Percentiles rank a stretch among this genome's conserved stretches.
Conservation (phyloP, 2,329 filamentous ascomycete genomes). For the Hypoxylon sp. region DNA sequence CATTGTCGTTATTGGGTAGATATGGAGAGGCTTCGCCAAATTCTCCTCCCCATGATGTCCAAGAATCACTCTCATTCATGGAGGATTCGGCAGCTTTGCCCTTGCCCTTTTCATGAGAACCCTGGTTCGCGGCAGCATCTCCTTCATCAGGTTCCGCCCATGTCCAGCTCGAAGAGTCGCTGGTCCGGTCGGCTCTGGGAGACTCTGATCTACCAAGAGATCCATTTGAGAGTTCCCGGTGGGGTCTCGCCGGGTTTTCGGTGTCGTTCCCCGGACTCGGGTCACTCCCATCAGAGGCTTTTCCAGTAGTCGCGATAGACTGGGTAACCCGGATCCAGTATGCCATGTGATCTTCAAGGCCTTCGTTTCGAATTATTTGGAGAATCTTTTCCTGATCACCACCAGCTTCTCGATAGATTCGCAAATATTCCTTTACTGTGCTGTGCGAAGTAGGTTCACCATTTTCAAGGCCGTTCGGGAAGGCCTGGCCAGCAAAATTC, state of each 20-base stretch:
- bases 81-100: constrained; percentile 28
- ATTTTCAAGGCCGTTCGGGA: constrained; percentile 14
- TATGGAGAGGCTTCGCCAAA: constrained; percentile 32
- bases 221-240: constrained; percentile 15
- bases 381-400: constrained; percentile 73
- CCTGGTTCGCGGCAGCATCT: constrained; percentile 30
- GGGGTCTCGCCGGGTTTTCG: not conserved
- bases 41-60: constrained; percentile 37
- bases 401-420: constrained; percentile 71
- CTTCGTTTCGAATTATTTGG: constrained; percentile 73
- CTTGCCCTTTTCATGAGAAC: constrained; percentile 46
- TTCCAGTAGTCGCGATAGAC: constrained; percentile 47
- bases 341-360: constrained; percentile 69
- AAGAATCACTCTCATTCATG: constrained; percentile 19
- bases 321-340: constrained; percentile 72
- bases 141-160: constrained; percentile 50
- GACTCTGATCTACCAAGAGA: constrained; percentile 41
- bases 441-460: constrained; percentile 33
- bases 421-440: constrained; percentile 63
- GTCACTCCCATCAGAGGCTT: constrained; percentile 8
- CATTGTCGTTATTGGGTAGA: constrained; percentile 3
- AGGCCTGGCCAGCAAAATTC: constrained; percentile 1
- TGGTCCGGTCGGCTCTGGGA: constrained; percentile 42
- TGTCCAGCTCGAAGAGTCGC: constrained; percentile 52
- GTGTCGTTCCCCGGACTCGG: constrained; percentile 1